Conservation (phyloP, 257 asterid species). For the Scutellaria minor region DNA sequence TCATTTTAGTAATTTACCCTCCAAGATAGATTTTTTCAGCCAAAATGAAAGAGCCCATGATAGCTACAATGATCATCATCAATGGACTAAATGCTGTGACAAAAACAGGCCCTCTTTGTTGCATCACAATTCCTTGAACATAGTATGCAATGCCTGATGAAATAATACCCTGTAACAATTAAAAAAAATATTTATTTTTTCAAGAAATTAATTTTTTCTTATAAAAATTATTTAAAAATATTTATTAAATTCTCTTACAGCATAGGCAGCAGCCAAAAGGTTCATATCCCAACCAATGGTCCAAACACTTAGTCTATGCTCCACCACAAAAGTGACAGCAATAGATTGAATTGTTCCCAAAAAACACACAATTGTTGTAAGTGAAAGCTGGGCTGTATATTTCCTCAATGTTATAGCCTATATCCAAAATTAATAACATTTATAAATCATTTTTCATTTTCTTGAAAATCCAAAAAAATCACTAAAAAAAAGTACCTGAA, state of each 20-base stretch:
- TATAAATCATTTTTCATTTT: no score
- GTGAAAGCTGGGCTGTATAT: slow-evolving; percentile 77
- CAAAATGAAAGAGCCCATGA: slow-evolving; percentile 62
- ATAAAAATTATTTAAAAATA: no score
- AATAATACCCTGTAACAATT: slow-evolving; percentile 51
- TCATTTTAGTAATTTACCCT: slow-evolving; percentile 45
- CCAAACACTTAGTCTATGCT: slow-evolving; percentile 69
- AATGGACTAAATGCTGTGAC: slow-evolving; percentile 69
- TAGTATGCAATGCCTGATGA: slow-evolving; percentile 67
- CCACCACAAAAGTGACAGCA: slow-evolving; percentile 77
- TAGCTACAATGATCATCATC: slow-evolving; percentile 66
- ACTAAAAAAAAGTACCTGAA: slow-evolving; percentile 44
- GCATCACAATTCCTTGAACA: slow-evolving; percentile 67
- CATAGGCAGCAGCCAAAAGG: slow-evolving; percentile 92
- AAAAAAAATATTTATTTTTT: neutral
- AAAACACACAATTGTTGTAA: slow-evolving; percentile 74
- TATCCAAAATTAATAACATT: neutral
- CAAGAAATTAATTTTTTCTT: no score
- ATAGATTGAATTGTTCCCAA: slow-evolving; percentile 89
- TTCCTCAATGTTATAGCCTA: slow-evolving; percentile 64
- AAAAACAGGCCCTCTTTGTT: slow-evolving; percentile 68
- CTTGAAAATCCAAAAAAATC: neutral
- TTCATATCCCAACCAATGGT: slow-evolving; percentile 76
- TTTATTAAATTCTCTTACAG: slow-evolving; percentile 51
- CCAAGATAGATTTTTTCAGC: slow-evolving; percentile 63